Evolutionary conservation across 2,329 filamentous ascomycete species (phyloP), one percentile per base, ranked within the genome.

Genomic region (Cordyceps javanica): DNA sequence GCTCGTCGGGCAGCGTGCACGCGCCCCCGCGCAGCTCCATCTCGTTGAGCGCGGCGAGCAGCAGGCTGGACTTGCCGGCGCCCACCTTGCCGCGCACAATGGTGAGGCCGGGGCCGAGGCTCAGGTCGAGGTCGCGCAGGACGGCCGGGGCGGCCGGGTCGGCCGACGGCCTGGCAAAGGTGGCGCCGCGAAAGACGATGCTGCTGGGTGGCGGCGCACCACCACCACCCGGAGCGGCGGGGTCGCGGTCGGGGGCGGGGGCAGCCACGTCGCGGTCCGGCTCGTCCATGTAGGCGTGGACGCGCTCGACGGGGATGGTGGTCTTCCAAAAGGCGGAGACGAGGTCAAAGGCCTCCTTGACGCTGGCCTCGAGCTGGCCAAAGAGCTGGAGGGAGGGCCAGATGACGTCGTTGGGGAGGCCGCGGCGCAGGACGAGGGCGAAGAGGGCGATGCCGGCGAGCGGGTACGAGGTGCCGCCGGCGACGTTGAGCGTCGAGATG

Each of bases 331-430:
- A 73, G 0, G 87, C 82, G 0, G 88, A 91, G 44, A 95, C 85
- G 10, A 96, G 74, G 30, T 82, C 77, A 2, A 92, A 92, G 0
- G 95, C 73, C 54, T 91, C 88, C 57, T 86, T 84, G 50, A 96
- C 75, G 60, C 85, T 89, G 1, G 74, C 77, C 64, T 93, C 88
- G 11, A 96, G 75, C 75, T 93, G 83, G 1, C 77, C 76, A 65
- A 96, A 96, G 0, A 96, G 77, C 60, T 92, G 87, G 2, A 96
- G 76, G 0, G 91, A 91, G 0, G 91, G 91, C 69, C 96, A 96
- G 10, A 91, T 91, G 26, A 96, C 79, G 60, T 96, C 89, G 36
- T 96, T 85, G 0, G 85, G 85, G 9, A 96, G 72, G 0, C 85
- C 81, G 49, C 82, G 78, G 0, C 83, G 82, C 5, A 88, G 84